Evolutionary conservation across 2,329 filamentous ascomycete species (phyloP).

Genomic region (Trichoderma guizhouense): DNA sequence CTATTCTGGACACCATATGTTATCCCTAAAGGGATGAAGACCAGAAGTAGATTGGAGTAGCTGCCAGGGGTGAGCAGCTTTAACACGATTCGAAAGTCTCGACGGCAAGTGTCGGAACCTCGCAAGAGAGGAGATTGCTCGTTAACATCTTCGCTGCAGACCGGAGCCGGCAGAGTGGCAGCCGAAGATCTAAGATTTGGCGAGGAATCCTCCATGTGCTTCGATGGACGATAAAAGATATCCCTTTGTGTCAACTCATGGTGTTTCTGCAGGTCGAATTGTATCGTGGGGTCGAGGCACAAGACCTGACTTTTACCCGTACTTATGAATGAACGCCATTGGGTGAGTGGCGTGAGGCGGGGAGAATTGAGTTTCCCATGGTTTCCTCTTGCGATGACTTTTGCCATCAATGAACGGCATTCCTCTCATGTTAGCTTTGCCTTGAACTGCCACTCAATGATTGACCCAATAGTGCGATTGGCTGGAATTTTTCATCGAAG

Average conservation of each 20-base stretch:
- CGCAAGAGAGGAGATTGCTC: neutral
- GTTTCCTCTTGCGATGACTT: neutral
- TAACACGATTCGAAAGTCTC: neutral
- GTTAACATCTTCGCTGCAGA: neutral
- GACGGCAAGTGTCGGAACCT: neutral
- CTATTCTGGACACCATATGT: constrained; percentile 1
- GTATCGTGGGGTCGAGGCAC: neutral
- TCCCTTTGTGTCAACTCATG: neutral
- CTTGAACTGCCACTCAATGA: neutral
- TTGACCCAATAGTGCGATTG: neutral
- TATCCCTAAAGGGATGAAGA: constrained; percentile 3
- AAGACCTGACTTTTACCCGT: neutral
- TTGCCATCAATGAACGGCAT: neutral
- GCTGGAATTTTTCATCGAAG: neutral
- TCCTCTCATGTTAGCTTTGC: neutral
- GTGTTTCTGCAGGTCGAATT: neutral
- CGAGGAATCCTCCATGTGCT: neutral
- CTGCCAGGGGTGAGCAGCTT: constrained; percentile 6
- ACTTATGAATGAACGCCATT: neutral
- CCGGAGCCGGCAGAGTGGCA: neutral
- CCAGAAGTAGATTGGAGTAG: constrained; percentile 9
- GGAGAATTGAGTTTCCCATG: neutral
- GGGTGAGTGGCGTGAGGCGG: neutral
- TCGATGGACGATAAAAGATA: neutral
- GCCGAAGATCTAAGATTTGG: neutral